Conservation (phyloP, 1,284 basidiomycete species). For the Cryptococcus sp. region DNA sequence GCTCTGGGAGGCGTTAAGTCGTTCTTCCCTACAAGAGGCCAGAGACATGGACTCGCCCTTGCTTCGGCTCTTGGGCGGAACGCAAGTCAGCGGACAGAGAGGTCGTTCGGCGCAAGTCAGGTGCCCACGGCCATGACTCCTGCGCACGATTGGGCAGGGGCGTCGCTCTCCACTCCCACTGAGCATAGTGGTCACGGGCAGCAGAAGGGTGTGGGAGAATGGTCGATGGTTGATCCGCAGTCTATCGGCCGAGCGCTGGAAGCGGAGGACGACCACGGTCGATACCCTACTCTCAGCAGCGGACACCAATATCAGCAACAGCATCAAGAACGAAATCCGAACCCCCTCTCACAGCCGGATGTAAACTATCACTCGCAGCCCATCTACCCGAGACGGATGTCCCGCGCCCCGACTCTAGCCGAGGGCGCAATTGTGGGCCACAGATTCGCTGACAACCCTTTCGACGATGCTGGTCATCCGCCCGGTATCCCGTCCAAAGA, state of each 20-base stretch:
- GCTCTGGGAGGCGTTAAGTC: constrained; percentile 24
- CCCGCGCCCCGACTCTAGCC: constrained; percentile 27
- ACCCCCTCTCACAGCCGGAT: neutral
- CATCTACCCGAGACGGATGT: constrained; percentile 29
- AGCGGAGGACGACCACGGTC: constrained; percentile 9
- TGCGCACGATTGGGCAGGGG: constrained; percentile 17
- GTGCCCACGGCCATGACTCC: constrained; percentile 15
- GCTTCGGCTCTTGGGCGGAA: constrained; percentile 29
- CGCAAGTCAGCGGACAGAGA: constrained; percentile 24
- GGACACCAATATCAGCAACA: no score
- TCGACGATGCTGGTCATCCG: constrained; percentile 11
- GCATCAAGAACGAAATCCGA: constrained; percentile 1
- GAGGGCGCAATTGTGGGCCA: constrained; percentile 13
- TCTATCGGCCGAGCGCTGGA: constrained; percentile 21
- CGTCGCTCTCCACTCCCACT: neutral
- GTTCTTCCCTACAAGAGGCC: constrained; percentile 33
- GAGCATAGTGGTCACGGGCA: neutral
- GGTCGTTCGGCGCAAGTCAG: constrained; percentile 32
- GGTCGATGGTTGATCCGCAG: constrained; percentile 26
- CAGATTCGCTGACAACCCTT: constrained; percentile 1
- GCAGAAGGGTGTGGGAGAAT: constrained; percentile 2
- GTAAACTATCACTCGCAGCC: constrained; percentile 3
- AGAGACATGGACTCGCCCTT: constrained; percentile 8
- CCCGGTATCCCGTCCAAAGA: constrained; percentile 4
- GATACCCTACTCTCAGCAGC: constrained; percentile 17